Evolutionary conservation across 1,139 yeast species (phyloP), one percentile per base, ranked within the genome.

Genomic region (Debaryomyces coudertii): DNA sequence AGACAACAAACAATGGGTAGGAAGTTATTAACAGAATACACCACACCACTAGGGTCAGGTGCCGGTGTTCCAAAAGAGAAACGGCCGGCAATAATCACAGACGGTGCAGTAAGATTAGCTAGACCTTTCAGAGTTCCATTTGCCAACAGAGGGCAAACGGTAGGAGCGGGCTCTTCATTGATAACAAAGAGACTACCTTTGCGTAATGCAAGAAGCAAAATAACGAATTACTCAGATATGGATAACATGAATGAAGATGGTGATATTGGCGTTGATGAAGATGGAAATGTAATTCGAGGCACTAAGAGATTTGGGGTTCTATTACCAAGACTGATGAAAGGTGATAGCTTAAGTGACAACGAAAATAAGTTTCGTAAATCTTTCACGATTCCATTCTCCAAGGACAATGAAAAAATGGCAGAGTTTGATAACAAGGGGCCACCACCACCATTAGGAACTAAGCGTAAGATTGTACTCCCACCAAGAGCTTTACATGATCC

Each of bases 401-500:
- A 69, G 47, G 67, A 58, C 34, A 65, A 61, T 37, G 61, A 61
- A 15, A 63, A 65, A 56, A 52, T 58, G 40, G 60, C 62, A 43
- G 37, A 45, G 39, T 36, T 64, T 36, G 48, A 50, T 6, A 50
- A 48, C 27, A 51, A 57, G 12, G 61, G 62, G 4, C 86, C 92
- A 0, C 89, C 95, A 1, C 92, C 95, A 0, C 83, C 90, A 0
- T 69, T 92, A 48, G 98, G 98, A 0, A 90, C 90, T 44, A 79
- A 86, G 50, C 79, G 85, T 34, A 82, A 83, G 53, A 78, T 85
- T 0, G 75, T 81, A 2, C 65, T 88, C 40, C 89, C 90, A 12
- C 97, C 99, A 2, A 71, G 93, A 47, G 96, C 99, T 0, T 73
- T 93, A 14, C 95, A 92, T 61, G 99, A 93, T 66, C 99, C 99